Conservation (phyloP, 106 monocot species). For the Narthecium ossifragum region DNA sequence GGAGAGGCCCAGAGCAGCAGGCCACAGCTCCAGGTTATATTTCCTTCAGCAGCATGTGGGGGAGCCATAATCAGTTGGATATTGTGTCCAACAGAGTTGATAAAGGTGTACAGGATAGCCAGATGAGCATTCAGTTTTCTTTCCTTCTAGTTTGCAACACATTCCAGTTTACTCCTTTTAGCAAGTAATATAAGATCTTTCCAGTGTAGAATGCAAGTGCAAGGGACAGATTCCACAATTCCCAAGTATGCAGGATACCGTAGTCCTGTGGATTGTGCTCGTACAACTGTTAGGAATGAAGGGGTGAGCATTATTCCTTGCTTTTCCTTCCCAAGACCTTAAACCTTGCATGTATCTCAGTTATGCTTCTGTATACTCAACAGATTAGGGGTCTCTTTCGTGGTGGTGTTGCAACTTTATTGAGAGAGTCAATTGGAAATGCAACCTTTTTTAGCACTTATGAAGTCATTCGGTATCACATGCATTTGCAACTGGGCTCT, state of each 20-base stretch:
- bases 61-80: conserved; percentile 84
- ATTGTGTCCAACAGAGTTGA: conserved; percentile 77
- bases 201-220: conserved; percentile 99
- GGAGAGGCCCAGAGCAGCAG: conserved; percentile 39
- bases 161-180: too few relatives aligned
- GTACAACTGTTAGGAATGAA: conserved; percentile 71
- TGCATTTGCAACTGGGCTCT: conserved; percentile 42
- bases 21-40: conserved; percentile 75
- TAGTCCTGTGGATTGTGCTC: conserved; percentile 85
- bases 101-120: conserved; percentile 44
- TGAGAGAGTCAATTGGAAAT: conserved; percentile 88
- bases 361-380: not conserved
- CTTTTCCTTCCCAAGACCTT: not conserved
- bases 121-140: not conserved
- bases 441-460: conserved; percentile 83
- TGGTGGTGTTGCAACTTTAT: conserved; percentile 69
- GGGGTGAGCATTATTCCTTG: conserved; percentile 46
- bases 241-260: conserved; percentile 41
- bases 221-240: conserved; percentile 44
- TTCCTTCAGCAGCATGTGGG: conserved; percentile 82
- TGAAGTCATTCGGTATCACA: conserved; percentile 61
- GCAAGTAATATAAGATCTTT: conserved; percentile 31
- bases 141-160: too few relatives aligned
- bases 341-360: not conserved
- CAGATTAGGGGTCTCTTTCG: conserved; percentile 85